Conservation (phyloP, 345 rosid species). For the Eucalyptus dawsonii region DNA sequence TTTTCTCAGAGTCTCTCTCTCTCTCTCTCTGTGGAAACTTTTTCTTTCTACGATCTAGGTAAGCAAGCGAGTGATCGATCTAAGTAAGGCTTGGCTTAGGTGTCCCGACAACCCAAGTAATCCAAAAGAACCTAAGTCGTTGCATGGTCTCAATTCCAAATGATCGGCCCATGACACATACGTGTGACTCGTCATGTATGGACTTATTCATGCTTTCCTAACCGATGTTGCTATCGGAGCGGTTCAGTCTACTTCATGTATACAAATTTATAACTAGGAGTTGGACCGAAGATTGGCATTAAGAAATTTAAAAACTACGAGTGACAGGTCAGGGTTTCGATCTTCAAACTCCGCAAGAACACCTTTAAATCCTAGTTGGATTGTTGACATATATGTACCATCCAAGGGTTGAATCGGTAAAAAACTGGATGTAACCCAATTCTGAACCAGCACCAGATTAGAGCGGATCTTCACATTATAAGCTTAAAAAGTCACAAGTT, state of each 20-base stretch:
- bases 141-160: too few species aligned
- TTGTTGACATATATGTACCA: not conserved
- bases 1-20: too few species aligned
- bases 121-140: too few species aligned
- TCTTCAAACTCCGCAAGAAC: not conserved
- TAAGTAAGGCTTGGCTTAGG: too few species aligned
- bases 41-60: too few species aligned
- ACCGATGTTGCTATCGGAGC: too few species aligned
- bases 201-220: too few species aligned
- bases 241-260: not conserved
- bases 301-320: not conserved
- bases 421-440: not conserved
- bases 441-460: not conserved
- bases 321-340: not conserved
- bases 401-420: not conserved
- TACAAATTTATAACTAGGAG: not conserved
- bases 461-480: not conserved
- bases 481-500: not conserved
- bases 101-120: too few species aligned
- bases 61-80: too few species aligned
- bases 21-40: too few species aligned
- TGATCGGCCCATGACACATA: too few species aligned
- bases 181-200: too few species aligned
- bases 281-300: not conserved
- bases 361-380: not conserved